phyloP scores from a whole-genome alignment of 2,329 filamentous ascomycete genomes.

The Ophiostoma angusticollis region DNA sequence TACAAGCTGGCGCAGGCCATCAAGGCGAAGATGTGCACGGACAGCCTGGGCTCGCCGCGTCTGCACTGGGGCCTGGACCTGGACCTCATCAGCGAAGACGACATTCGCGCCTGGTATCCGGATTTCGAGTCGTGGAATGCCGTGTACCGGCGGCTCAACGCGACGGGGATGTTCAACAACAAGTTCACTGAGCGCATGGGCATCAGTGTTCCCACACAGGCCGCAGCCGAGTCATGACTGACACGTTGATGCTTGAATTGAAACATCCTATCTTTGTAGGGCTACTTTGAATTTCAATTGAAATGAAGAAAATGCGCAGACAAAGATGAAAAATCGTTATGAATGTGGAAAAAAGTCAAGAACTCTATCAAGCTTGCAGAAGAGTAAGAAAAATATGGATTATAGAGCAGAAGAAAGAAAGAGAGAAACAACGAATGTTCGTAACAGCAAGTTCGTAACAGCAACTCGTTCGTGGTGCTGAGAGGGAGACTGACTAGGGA shows the following conservation, averaged over 20 bases:
- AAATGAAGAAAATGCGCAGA: too few species aligned
- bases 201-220: slow-evolving; percentile 10
- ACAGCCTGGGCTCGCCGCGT: slow-evolving; percentile 8
- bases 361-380: background rate
- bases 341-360: background rate
- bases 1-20: slow-evolving; percentile 12
- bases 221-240: too few species aligned
- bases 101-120: slow-evolving; percentile 16
- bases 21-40: slow-evolving; percentile 14
- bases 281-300: too few species aligned
- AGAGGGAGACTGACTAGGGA: too few species aligned
- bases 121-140: slow-evolving; percentile 14
- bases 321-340: background rate
- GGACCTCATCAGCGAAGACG: slow-evolving; percentile 13
- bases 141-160: slow-evolving; percentile 15
- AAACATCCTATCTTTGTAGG: too few species aligned
- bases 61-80: slow-evolving; percentile 19
- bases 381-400: background rate
- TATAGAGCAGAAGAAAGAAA: background rate
- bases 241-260: too few species aligned
- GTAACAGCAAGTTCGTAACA: background rate
- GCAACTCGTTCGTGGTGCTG: too few species aligned
- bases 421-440: background rate
- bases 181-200: slow-evolving; percentile 16
- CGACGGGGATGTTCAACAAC: slow-evolving; percentile 19